Evolutionary conservation across 208 protist genomes (phyloP).

Genomic region (Trypanosoma lewisi): DNA sequence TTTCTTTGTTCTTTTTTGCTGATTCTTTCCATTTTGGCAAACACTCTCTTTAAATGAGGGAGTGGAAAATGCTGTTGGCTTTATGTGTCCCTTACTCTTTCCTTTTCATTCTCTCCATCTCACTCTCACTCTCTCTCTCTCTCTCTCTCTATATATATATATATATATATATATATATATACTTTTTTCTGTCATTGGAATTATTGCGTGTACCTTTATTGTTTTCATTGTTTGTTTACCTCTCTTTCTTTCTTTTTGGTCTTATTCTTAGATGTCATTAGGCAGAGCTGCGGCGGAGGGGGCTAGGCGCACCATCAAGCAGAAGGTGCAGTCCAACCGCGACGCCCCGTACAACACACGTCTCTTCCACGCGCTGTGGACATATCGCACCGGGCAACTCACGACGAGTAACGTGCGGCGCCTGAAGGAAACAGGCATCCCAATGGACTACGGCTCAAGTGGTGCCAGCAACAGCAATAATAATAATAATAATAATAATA

Average conservation of each 20-base stretch:
- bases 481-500: background rate
- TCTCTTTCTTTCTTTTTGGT: background rate
- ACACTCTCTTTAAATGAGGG: no score
- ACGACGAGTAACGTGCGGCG: slow-evolving; percentile 76
- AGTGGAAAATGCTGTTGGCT: no score
- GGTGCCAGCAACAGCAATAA: slow-evolving; percentile 1
- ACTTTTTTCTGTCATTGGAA: no score
- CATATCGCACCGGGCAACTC: slow-evolving; percentile 77
- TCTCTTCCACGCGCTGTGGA: slow-evolving; percentile 78
- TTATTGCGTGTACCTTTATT: no score
- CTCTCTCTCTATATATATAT: no score
- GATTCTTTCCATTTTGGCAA: no score
- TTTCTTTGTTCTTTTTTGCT: no score
- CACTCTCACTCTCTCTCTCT: no score
- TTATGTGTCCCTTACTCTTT: no score
- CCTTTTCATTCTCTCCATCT: no score
- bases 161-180: no score
- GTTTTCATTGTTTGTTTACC: background rate
- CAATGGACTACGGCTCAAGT: slow-evolving; percentile 37
- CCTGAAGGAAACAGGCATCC: slow-evolving; percentile 51
- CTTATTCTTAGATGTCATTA: slow-evolving; percentile 10
- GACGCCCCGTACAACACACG: slow-evolving; percentile 56
- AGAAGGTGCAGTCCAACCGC: slow-evolving; percentile 68
- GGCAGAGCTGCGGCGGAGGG: slow-evolving; percentile 28
- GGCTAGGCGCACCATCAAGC: slow-evolving; percentile 64